A percentile compares a stretch with the other conserved stretches of the same genome.
These are phyloP conservation scores for Thecaphora thlaspeos DNA, from an alignment of 1,284 basidiomycete genomes.

Conservation along the genomic window DNA sequence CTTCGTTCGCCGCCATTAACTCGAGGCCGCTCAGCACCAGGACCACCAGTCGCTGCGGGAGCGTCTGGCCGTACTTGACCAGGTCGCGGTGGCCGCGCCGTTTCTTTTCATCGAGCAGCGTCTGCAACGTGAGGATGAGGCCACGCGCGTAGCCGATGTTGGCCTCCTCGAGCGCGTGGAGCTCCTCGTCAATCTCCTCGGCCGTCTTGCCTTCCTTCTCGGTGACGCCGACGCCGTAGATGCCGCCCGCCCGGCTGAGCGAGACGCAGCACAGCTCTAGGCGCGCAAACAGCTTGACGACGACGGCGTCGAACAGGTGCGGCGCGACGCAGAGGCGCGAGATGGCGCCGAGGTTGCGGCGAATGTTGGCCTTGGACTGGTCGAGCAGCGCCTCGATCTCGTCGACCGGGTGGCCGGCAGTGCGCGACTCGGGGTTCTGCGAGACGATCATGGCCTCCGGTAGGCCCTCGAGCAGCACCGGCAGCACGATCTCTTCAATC, in stretches of 20 bases:
- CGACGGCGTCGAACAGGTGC: constrained; percentile 78
- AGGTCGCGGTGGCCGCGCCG: constrained; percentile 32
- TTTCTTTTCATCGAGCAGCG: constrained; percentile 45
- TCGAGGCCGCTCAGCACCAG: constrained; percentile 20
- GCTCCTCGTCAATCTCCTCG: constrained; percentile 61
- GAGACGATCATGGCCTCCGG: constrained; percentile 33
- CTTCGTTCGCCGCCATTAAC: not conserved
- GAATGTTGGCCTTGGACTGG: constrained; percentile 26
- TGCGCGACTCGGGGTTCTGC: constrained; percentile 14
- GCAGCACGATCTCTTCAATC: constrained; percentile 65
- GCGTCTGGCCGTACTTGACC: constrained; percentile 31
- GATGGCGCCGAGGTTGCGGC: constrained; percentile 72
- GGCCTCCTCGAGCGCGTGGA: constrained; percentile 17
- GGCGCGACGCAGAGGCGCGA: constrained; percentile 73
- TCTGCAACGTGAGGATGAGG: constrained; percentile 45
- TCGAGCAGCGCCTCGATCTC: constrained; percentile 26
- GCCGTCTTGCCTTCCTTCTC: constrained; percentile 70
- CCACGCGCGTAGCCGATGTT: constrained; percentile 52
- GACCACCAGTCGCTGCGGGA: constrained; percentile 34
- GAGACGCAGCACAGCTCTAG: constrained; percentile 75
- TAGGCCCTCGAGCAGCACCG: constrained; percentile 37
- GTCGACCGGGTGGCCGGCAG: constrained; percentile 18
- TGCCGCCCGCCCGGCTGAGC: constrained; percentile 60
- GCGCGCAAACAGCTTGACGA: constrained; percentile 75
- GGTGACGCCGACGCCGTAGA: constrained; percentile 69